Evolutionary conservation across 2,329 filamentous ascomycete genomes (phyloP), one percentile per base, ranked within the genome.

Genomic region (Hypoxylon sp.): DNA sequence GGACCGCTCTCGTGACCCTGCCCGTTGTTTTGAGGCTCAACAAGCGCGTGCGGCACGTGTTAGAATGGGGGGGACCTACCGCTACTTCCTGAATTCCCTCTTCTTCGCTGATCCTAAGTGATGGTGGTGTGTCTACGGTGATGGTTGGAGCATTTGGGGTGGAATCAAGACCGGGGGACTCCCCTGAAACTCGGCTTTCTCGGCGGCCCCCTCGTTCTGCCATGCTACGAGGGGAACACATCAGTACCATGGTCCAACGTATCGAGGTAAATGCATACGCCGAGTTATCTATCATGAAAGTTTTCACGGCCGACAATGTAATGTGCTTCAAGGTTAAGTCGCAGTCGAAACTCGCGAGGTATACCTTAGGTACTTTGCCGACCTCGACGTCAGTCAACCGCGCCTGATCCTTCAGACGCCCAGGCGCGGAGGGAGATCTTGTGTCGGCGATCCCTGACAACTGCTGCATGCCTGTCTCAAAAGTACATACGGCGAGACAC

Each of bases 121-220:
- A 55, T 67, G 61, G 59, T 59, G 61, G 61, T 62, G 61, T 37
- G 58, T 57, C n/a, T 6, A 52, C 20, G 50, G 47, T 52, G 28
- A 22, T 67, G 65, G 65, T 67, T 67, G 65, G 65, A 62, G 58
- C 58, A 49, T 67, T 57, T 67, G 65, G 62, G 65, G 32, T 52
- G 24, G 11, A 50, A 47, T 56, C 62, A 56, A 62, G 62, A 62
- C 52, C n/a, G n/a, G 24, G 62, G 65, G 52, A 48, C 53, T 54
- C 37, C 53, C 64, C 62, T 65, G 64, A 65, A 67, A 67, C 51
- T 43, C 28, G 4, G 24, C 13, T 41, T 52, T 62, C 49, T 41
- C 17, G 8, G 64, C 64, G 37, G 47, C 13, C 2, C 22, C 15
- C 44, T n/a, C 53, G 46, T 17, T 55, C 24, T 56, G 53, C 55